These are phyloP conservation scores for Brassica carinata DNA, from an alignment of 345 rosid genomes.

Conservation along the genomic window DNA sequence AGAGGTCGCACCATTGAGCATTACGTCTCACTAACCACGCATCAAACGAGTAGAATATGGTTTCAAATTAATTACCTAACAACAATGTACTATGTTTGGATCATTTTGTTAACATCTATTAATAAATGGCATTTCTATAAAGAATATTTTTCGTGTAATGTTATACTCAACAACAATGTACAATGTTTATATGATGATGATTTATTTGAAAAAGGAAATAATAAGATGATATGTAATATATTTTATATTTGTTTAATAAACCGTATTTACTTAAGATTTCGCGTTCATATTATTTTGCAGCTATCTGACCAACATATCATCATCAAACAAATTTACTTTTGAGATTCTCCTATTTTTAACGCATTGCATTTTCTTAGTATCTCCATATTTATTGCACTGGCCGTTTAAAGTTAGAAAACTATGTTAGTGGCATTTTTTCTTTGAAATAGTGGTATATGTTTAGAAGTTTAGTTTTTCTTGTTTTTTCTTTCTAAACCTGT, in stretches of 20 bases:
- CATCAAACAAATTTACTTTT: neutral
- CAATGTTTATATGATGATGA: neutral
- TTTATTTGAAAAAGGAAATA: neutral
- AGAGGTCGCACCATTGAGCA: neutral
- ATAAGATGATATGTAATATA: neutral
- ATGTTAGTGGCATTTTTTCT: neutral
- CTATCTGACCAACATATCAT: neutral
- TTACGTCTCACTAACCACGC: neutral
- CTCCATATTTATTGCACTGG: slow-evolving; percentile 20
- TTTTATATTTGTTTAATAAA: neutral
- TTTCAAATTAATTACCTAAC: neutral
- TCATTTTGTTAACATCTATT: neutral
- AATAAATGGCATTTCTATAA: neutral
- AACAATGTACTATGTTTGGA: neutral
- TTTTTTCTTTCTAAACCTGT: no score
- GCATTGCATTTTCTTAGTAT: slow-evolving; percentile 1
- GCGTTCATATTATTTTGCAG: neutral
- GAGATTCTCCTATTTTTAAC: slow-evolving; percentile 7
- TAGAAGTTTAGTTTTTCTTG: neutral
- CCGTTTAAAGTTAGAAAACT: slow-evolving; percentile 18
- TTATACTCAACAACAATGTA: neutral
- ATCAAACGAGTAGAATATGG: neutral
- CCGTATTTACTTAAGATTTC: neutral
- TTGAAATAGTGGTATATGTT: slow-evolving; percentile 1
- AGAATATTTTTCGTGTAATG: neutral